phyloP scores from a whole-genome alignment of 306 rosid species.

The Medicago lupulina region DNA sequence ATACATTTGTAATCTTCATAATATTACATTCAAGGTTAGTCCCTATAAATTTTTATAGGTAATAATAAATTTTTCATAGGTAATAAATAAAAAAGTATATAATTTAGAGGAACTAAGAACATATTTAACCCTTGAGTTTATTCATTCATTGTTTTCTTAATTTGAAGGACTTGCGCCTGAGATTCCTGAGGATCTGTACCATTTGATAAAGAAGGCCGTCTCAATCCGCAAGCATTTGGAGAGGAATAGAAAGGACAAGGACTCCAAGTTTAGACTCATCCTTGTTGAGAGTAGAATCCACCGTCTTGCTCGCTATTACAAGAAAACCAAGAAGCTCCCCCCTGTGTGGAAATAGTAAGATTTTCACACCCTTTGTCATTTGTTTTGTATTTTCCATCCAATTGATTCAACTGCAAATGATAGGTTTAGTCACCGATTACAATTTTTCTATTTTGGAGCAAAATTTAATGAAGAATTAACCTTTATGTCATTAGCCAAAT shows the following conservation, averaged over 20 bases:
- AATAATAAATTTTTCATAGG: no score
- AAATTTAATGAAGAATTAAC: not conserved
- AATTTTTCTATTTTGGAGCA: not conserved
- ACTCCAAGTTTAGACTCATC: slow-evolving; percentile 60
- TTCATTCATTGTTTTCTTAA: not conserved
- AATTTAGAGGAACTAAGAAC: not conserved
- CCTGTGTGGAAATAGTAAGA: slow-evolving; percentile 76
- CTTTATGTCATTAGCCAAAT: not conserved
- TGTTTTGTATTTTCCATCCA: not conserved
- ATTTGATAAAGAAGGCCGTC: slow-evolving; percentile 74
- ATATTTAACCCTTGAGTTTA: not conserved
- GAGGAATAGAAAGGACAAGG: slow-evolving; percentile 60
- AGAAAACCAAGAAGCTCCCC: slow-evolving; percentile 82
- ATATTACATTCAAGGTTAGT: no score
- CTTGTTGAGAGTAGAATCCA: slow-evolving; percentile 82
- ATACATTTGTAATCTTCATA: no score
- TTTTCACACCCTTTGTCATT: not conserved
- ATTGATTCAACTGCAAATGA: not conserved
- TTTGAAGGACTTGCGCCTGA: slow-evolving; percentile 72
- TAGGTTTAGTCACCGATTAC: not conserved
- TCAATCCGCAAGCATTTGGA: slow-evolving; percentile 74
- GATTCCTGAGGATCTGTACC: slow-evolving; percentile 80
- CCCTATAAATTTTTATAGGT: no score
- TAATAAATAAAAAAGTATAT: no score
- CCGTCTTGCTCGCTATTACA: slow-evolving; percentile 70